Conservation (phyloP, 164 flowering plant species). For the Vitis amurensis region DNA sequence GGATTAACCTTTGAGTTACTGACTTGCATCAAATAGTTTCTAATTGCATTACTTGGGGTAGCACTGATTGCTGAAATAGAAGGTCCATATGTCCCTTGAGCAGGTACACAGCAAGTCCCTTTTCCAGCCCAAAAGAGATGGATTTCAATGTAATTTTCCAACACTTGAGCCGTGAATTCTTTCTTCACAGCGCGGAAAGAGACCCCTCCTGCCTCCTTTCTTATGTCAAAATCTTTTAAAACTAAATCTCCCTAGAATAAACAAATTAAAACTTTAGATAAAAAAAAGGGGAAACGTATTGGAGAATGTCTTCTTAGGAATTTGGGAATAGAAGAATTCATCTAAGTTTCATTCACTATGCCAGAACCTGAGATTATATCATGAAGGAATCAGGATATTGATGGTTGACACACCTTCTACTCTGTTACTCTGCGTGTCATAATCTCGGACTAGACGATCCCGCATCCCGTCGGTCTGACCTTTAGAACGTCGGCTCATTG, state of each 20-base stretch:
- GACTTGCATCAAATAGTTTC: neutral
- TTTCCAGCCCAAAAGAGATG: constrained; percentile 98
- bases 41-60: constrained; percentile 51
- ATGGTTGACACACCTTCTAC: no score
- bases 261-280: neutral
- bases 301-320: no score
- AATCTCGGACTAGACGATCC: no score
- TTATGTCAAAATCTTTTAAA: constrained; percentile 67
- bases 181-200: constrained; percentile 44
- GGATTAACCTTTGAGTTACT: no score
- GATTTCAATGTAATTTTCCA: constrained; percentile 69
- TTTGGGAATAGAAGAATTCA: no score
- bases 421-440: no score
- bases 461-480: no score
- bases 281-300: no score
- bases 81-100: constrained; percentile 77
- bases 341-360: no score
- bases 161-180: constrained; percentile 41
- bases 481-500: no score
- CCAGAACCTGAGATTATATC: no score
- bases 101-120: constrained; percentile 88
- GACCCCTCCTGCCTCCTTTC: constrained; percentile 57
- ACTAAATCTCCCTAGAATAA: constrained; percentile 48
- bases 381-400: no score
- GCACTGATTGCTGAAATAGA: constrained; percentile 80